These are phyloP conservation scores for Phytophthora chlamydospora DNA, from an alignment of 352 stramenopile genomes.

Conservation along the genomic window DNA sequence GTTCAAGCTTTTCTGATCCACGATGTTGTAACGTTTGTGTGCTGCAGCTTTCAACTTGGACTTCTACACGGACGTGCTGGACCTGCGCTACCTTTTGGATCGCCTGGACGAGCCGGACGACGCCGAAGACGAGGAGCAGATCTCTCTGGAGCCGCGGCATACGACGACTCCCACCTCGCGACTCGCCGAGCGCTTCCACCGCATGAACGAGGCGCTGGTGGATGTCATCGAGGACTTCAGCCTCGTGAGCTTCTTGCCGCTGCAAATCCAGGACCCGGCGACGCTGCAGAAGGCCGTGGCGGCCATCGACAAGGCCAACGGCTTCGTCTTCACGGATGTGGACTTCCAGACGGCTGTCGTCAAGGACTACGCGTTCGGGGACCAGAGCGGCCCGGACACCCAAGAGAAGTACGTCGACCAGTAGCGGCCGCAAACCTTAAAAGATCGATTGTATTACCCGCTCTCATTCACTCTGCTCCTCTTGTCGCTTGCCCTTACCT, in stretches of 20 bases:
- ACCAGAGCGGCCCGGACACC: slow-evolving; percentile 56
- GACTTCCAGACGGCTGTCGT: slow-evolving; percentile 82
- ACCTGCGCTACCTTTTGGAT: slow-evolving; percentile 83
- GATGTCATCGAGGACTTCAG: slow-evolving; percentile 90
- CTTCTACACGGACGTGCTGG: slow-evolving; percentile 90
- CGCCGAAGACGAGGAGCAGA: slow-evolving; percentile 48
- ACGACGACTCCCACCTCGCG: slow-evolving; percentile 27
- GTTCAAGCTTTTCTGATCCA: background rate
- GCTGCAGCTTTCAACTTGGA: slow-evolving; percentile 82
- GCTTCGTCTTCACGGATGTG: slow-evolving; percentile 80
- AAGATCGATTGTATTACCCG: slow-evolving; percentile 42
- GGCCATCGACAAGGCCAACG: slow-evolving; percentile 85
- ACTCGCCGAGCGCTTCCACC: slow-evolving; percentile 64
- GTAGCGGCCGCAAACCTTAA: slow-evolving; percentile 31
- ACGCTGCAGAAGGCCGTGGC: slow-evolving; percentile 71
- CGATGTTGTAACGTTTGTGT: background rate
- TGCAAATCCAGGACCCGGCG: slow-evolving; percentile 81
- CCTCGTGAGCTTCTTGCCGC: slow-evolving; percentile 79
- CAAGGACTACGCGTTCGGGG: slow-evolving; percentile 75
- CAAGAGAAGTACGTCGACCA: slow-evolving; percentile 80
- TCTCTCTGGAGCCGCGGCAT: slow-evolving; percentile 41
- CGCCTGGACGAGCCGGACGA: slow-evolving; percentile 75
- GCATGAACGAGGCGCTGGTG: slow-evolving; percentile 85
- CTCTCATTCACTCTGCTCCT: slow-evolving; percentile 22
- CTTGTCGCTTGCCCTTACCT: slow-evolving; percentile 21